Evolutionary conservation across 495 filamentous ascomycete species (phyloP), one percentile per base, ranked within the genome.

Genomic region (Penicillium lagena): DNA sequence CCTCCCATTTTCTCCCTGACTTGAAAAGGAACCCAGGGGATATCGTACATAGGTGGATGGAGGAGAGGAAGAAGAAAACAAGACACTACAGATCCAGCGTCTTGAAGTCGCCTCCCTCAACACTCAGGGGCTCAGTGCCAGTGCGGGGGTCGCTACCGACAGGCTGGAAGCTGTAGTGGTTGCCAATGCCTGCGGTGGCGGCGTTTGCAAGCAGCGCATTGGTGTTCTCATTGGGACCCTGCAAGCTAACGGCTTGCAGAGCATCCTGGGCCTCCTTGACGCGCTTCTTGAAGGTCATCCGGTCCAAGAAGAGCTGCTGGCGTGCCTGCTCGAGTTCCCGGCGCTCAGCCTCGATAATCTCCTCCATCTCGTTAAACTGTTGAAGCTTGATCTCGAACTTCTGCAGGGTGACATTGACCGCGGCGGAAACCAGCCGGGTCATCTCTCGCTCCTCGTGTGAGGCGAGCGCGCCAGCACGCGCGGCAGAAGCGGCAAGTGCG

Each of bases 391-490:
- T 71, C 56, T 90, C 85, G 58, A 89, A 77, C 62, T 90, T 90
- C 55, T 87, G 78, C 28, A 96, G 75, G 12, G 84, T 89, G 12
- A 88, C 70, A 60, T 95, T 95, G 42, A 95, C 85, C 0, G 89
- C 73, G 2, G 86, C 79, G 9, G 87, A 89, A 15, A 96, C 87
- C 36, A 96, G 82, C 12, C 86, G 81, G 28, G 91, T 91, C 85
- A 96, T 91, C 60, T 95, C 87, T 27, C 93, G 89, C 65, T 98
- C 93, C 62, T 95, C 89, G 55, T 96, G 89, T 0, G 93, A 96
- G 9, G 89, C 88, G 28, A 98, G 80, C 6, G 85, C 91, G 10
- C 85, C 82, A 14, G 90, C 82, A 43, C 93, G 86, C 1, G 87
- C 89, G 10, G 90, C 90, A 22, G 90, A 82, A 28, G 88, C 73